A percentile compares a stretch with the other conserved stretches of the same genome.
phyloP scores from a whole-genome alignment of 2,329 filamentous ascomycete species.

The Lachnellula arida region DNA sequence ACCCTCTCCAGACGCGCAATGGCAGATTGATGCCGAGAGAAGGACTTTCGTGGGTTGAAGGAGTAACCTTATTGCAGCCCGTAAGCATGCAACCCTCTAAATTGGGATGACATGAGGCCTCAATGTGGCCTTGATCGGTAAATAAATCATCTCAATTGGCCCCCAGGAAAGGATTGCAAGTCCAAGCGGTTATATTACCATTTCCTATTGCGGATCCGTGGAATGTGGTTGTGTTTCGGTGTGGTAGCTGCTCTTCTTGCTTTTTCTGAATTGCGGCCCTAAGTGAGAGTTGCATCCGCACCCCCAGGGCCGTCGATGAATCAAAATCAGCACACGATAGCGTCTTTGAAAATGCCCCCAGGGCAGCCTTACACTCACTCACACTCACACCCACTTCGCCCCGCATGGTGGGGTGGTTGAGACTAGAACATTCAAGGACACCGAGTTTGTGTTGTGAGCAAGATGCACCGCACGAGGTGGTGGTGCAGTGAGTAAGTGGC shows the following conservation, averaged over 20 bases:
- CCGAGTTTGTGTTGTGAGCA: neutral
- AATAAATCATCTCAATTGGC: neutral
- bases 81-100: neutral
- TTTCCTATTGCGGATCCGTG: neutral
- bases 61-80: neutral
- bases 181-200: neutral
- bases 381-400: neutral
- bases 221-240: neutral
- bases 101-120: neutral
- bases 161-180: neutral
- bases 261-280: neutral
- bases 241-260: neutral
- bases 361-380: conserved; percentile 8
- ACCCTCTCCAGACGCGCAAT: neutral
- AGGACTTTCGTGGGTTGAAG: neutral
- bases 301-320: neutral
- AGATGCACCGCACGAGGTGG: neutral
- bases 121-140: neutral
- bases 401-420: neutral
- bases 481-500: neutral
- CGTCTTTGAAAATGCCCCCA: conserved; percentile 1
- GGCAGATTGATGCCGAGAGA: neutral
- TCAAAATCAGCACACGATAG: neutral
- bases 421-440: conserved; percentile 4
- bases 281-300: neutral